A percentile compares a stretch with the other conserved stretches of the same genome.
Evolutionary conservation across 1,284 basidiomycete genomes (phyloP).

Genomic region (Melampsora larici-populina): DNA sequence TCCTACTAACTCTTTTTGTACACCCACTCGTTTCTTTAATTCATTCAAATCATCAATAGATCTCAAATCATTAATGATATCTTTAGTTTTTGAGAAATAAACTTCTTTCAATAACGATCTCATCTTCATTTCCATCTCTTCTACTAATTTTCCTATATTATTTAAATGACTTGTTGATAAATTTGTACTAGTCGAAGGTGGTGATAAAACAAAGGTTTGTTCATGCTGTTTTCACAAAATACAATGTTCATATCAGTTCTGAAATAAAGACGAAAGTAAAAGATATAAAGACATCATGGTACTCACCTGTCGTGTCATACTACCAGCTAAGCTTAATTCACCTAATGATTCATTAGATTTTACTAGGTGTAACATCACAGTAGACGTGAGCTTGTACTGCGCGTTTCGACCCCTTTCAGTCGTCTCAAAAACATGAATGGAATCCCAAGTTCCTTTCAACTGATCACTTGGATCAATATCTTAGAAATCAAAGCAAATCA

Average conservation of each 20-base stretch:
- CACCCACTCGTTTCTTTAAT: constrained; percentile 71
- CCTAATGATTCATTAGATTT: constrained; percentile 65
- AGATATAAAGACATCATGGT: neutral
- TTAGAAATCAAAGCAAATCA: constrained; percentile 45
- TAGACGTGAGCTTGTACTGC: constrained; percentile 95
- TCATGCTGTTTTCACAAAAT: constrained; percentile 63
- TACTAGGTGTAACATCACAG: constrained; percentile 90
- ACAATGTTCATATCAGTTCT: neutral
- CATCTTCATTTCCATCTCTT: constrained; percentile 99
- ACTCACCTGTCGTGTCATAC: constrained; percentile 89
- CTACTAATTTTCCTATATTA: constrained; percentile 90
- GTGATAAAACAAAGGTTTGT: constrained; percentile 69
- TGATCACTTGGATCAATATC: constrained; percentile 47
- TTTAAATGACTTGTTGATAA: constrained; percentile 72
- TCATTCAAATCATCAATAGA: constrained; percentile 81
- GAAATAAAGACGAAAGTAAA: neutral
- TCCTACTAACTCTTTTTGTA: constrained; percentile 91
- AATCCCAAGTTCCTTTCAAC: constrained; percentile 80
- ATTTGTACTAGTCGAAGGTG: constrained; percentile 58
- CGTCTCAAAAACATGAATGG: constrained; percentile 95
- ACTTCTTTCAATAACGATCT: constrained; percentile 92
- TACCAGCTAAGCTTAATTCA: constrained; percentile 81
- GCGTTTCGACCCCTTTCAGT: constrained; percentile 82
- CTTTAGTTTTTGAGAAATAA: constrained; percentile 96
- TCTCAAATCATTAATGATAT: constrained; percentile 85